Evolutionary conservation across 2,329 filamentous ascomycete species (phyloP).

Genomic region (Microthyrium microscopicum): DNA sequence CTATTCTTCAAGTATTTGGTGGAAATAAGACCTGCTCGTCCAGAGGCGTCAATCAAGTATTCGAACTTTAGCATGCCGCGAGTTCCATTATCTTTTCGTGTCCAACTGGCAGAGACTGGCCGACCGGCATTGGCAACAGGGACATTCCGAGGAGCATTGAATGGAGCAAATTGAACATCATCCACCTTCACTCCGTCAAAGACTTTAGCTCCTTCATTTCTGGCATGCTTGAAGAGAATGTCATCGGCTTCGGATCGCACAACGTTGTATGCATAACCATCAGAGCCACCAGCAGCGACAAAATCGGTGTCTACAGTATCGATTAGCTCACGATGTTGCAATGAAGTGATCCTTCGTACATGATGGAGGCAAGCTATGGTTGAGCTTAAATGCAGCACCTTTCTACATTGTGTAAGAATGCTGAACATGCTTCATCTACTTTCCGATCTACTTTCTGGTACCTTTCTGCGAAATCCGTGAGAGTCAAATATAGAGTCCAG

Average conservation of each 20-base stretch:
- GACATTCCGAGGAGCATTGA: not conserved
- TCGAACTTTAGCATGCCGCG: constrained; percentile 27
- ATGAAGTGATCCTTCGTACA: not conserved
- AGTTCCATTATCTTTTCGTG: constrained; percentile 9
- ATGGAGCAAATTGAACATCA: constrained; percentile 8
- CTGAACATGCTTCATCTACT: too few relatives aligned
- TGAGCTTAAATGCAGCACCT: constrained; percentile 11
- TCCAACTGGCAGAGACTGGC: constrained; percentile 10
- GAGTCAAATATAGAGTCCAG: constrained; percentile 10
- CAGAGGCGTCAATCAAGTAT: constrained; percentile 33
- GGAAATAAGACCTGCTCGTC: constrained; percentile 27
- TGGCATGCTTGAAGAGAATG: constrained; percentile 16
- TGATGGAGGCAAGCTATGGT: constrained; percentile 5
- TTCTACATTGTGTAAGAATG: too few relatives aligned
- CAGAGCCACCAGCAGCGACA: constrained; percentile 11
- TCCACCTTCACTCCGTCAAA: constrained; percentile 10
- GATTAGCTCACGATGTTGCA: not conserved
- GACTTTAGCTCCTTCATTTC: constrained; percentile 12
- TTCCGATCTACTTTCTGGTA: constrained; percentile 1
- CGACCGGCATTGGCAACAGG: constrained; percentile 5
- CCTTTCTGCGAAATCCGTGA: constrained; percentile 11
- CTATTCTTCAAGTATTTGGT: constrained; percentile 35
- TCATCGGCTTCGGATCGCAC: constrained; percentile 17
- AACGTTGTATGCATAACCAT: constrained; percentile 15
- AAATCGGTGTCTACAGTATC: constrained; percentile 13